Percentiles rank a stretch among this genome's conserved stretches.
phyloP scores from a whole-genome alignment of 768 basidiomycete species.

The Phaffia tasmanica region DNA sequence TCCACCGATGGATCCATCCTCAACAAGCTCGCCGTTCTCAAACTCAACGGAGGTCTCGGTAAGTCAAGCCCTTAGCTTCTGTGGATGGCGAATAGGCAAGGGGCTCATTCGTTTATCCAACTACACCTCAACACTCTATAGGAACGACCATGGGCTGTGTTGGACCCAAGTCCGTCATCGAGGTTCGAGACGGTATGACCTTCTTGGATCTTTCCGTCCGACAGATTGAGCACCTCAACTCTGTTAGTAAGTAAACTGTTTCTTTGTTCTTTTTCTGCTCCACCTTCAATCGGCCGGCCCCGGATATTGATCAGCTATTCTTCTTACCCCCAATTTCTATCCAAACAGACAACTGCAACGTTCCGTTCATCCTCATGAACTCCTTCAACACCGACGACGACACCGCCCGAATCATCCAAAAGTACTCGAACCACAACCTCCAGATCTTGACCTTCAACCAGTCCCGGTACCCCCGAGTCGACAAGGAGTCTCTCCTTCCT shows the following conservation, averaged over 20 bases:
- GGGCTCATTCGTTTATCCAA: background rate
- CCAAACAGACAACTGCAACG: constrained; percentile 54
- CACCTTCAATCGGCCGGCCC: background rate
- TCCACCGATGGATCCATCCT: constrained; percentile 54
- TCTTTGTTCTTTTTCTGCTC: background rate
- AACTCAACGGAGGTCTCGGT: constrained; percentile 87
- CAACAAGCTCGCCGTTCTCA: constrained; percentile 88
- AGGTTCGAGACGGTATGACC: constrained; percentile 92
- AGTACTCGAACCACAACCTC: constrained; percentile 86
- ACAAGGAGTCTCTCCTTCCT: constrained; percentile 76
- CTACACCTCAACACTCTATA: background rate
- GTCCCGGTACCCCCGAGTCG: constrained; percentile 85
- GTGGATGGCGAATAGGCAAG: constrained; percentile 27
- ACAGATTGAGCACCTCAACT: constrained; percentile 93
- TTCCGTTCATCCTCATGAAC: constrained; percentile 97
- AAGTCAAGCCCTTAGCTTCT: constrained; percentile 62
- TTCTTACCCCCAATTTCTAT: background rate
- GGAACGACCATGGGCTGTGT: constrained; percentile 42
- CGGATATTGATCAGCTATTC: background rate
- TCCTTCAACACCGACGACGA: constrained; percentile 98
- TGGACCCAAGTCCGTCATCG: constrained; percentile 79
- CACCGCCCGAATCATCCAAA: constrained; percentile 90
- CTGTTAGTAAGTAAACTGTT: constrained; percentile 39
- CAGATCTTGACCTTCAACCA: constrained; percentile 84
- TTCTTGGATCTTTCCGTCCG: constrained; percentile 90